phyloP scores from a whole-genome alignment of 805 yeast genomes.

The Saccharomycopsis guyanensis region DNA sequence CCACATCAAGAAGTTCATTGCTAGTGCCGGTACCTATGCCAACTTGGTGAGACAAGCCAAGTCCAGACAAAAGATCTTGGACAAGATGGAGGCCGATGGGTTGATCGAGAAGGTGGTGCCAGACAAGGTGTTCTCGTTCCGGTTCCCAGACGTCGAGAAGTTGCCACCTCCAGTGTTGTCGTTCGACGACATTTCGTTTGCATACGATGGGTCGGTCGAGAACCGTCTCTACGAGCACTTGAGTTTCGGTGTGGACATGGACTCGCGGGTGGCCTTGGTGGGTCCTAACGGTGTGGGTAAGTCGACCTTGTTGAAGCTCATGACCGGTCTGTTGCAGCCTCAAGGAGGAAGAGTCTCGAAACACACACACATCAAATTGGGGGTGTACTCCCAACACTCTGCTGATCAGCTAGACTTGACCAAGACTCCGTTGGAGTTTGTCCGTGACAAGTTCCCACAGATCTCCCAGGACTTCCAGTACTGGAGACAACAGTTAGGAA shows the following conservation, averaged over 20 bases:
- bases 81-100: constrained; percentile 99
- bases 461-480: constrained; percentile 97
- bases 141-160: constrained; percentile 71
- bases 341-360: constrained; percentile 94
- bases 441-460: constrained; percentile 83
- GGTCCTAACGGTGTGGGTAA: constrained; percentile 99
- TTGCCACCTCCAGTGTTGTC: constrained; percentile 98
- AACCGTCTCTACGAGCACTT: constrained; percentile 84
- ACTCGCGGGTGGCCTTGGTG: constrained; percentile 93
- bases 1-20: constrained; percentile 97
- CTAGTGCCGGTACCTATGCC: constrained; percentile 99
- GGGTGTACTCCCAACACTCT: constrained; percentile 98
- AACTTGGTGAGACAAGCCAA: constrained; percentile 97
- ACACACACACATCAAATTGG: constrained; percentile 95
- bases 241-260: constrained; percentile 99
- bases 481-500: constrained; percentile 96
- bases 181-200: constrained; percentile 88
- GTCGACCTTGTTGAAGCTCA: constrained; percentile 88
- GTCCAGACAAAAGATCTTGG: constrained; percentile 97
- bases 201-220: constrained; percentile 78
- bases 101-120: constrained; percentile 85
- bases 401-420: constrained; percentile 96
- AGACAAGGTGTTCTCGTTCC: constrained; percentile 89
- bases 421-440: constrained; percentile 92
- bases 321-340: constrained; percentile 90